Evolutionary conservation across 257 asterid species (phyloP).

Genomic region (Solanum sejunctum): DNA sequence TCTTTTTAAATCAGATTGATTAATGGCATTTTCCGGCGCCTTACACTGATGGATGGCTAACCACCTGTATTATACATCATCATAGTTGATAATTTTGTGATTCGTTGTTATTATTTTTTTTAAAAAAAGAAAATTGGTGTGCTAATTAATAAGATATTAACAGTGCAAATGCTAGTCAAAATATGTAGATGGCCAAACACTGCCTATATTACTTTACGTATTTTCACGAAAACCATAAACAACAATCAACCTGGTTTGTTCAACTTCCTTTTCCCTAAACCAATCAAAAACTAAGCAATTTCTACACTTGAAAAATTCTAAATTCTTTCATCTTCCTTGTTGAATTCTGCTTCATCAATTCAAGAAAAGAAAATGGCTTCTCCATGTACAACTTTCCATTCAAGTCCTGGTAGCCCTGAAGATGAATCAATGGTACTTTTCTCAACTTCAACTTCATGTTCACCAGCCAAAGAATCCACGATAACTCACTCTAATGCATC

Average conservation of each 20-base stretch:
- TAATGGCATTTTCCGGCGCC: not conserved
- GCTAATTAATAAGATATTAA: not conserved
- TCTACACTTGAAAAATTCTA: conserved; percentile 6
- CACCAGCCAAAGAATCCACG: conserved; percentile 44
- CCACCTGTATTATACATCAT: not conserved
- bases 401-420: conserved; percentile 14
- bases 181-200: conserved; percentile 10
- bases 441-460: conserved; percentile 33
- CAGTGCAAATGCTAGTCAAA: not conserved
- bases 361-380: not conserved
- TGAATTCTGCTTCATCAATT: not conserved
- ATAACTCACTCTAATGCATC: conserved; percentile 28
- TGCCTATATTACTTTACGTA: not conserved
- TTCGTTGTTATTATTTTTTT: not conserved
- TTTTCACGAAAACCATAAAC: conserved; percentile 12
- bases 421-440: conserved; percentile 55
- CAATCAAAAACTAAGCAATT: not conserved
- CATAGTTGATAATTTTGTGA: not conserved
- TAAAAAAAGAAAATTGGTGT: not conserved
- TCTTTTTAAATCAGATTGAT: not conserved
- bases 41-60: not conserved
- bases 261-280: conserved; percentile 24
- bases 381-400: not conserved
- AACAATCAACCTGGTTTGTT: conserved; percentile 27
- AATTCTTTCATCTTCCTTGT: not conserved